Evolutionary conservation across 2,329 filamentous ascomycete species (phyloP), one percentile per base, ranked within the genome.

Genomic region (Talaromyces sp.): DNA sequence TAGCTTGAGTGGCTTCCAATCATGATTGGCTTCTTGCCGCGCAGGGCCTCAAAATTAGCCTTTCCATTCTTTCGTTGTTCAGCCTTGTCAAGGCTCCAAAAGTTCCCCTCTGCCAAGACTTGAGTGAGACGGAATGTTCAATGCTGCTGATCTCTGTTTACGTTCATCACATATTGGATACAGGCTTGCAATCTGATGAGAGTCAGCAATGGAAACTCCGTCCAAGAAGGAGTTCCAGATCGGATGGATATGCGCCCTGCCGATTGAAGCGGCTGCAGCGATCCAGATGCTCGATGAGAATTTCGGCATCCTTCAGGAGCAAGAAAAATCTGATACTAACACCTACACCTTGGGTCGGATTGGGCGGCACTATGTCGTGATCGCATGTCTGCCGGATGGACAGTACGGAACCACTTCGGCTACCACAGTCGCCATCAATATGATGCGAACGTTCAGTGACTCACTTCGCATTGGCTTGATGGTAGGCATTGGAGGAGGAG

Each of bases 381-480:
- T 62, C 4, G 31, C 65, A 0, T 70, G 66, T 62, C 43, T 71
- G 9, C 66, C 67, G 2, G 45, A 22, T 13, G 69, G 66, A 11
- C 45, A 61, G 37, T 62, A 67, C 43, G 68, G 69, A 1, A 65
- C 22, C 3, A 65, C 59, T 22, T 65, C 70, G 14, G 67, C 70
- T 13, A 64, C 65, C 2, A 63, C 24, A 3, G 69, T 71, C 2
- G 68, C 65, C 13, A 66, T 24, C 9, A 45, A 70, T 33, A 68
- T 71, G 64, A 33, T 60, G 13, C 19, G 56, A 22, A 69, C 62
- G 19, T 72, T 72, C 45, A 48, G 63, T 33, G 16, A 48, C 19
- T 68, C 14, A 27, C 43, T 62, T 16, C 35, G 22, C 7, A 39
- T 71, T 41, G 47, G 65, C 31, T 57, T 70, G 39, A 61, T 70